phyloP scores from a whole-genome alignment of 2,329 filamentous ascomycete species.

The Rasamsonia emersonii region DNA sequence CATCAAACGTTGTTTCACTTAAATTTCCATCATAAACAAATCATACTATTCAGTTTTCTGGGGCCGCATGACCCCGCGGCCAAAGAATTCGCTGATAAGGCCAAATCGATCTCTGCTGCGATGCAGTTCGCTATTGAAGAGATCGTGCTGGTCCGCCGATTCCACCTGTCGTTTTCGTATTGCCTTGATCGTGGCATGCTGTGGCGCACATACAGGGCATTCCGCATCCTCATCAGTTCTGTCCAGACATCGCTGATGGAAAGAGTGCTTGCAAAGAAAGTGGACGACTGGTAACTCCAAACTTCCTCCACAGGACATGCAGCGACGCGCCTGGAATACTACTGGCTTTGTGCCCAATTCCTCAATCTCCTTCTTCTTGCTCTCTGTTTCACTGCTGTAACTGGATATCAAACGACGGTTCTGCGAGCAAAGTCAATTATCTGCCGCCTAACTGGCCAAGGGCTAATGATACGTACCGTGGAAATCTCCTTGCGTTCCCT shows the following conservation, averaged over 20 bases:
- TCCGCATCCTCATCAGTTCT: constrained; percentile 58
- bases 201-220: constrained; percentile 75
- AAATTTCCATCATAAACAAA: not conserved
- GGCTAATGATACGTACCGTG: no score
- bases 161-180: constrained; percentile 82
- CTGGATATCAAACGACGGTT: constrained; percentile 76
- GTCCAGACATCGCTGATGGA: constrained; percentile 85
- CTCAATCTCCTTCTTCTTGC: constrained; percentile 68
- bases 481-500: constrained; percentile 81
- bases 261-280: constrained; percentile 94
- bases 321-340: constrained; percentile 85
- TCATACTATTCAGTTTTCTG: constrained; percentile 25
- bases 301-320: constrained; percentile 67
- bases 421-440: no score
- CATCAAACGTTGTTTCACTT: no score
- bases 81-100: constrained; percentile 93
- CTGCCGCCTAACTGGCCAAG: no score
- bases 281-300: constrained; percentile 87
- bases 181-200: constrained; percentile 80
- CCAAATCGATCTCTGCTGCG: constrained; percentile 74
- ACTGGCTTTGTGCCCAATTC: constrained; percentile 71
- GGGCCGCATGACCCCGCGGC: constrained; percentile 72
- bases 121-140: constrained; percentile 75
- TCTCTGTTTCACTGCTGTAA: constrained; percentile 74
- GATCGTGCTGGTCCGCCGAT: constrained; percentile 74